Evolutionary conservation across 371 early-diverging fungal genomes (phyloP).

Genomic region (Mucor indicus): DNA sequence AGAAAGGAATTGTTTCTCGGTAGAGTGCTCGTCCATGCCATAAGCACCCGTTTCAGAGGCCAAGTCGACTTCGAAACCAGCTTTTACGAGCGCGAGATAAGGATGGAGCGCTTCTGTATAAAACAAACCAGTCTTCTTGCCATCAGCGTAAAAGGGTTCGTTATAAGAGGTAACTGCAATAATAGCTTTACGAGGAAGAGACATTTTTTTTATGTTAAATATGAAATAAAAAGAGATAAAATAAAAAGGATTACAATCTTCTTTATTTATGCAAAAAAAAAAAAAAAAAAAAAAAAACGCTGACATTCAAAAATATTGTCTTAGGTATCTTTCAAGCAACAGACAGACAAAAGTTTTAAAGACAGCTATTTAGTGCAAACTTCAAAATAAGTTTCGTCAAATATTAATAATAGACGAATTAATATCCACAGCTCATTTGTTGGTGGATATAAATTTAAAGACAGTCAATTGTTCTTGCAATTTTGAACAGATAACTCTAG

Average conservation of each 20-base stretch:
- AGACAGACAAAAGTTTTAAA: too few relatives aligned
- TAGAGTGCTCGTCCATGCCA: conserved; percentile 53
- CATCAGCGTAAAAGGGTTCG: conserved; percentile 49
- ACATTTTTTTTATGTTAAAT: conserved; percentile 5
- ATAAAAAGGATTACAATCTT: too few relatives aligned
- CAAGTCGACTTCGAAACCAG: conserved; percentile 51
- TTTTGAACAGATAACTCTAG: too few relatives aligned
- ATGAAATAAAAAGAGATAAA: neutral
- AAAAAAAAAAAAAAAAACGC: neutral
- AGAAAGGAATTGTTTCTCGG: conserved; percentile 29
- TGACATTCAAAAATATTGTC: too few relatives aligned
- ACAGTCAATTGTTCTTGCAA: too few relatives aligned
- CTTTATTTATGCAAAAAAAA: neutral
- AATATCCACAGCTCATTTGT: too few relatives aligned
- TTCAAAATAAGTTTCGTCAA: too few relatives aligned
- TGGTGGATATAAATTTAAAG: too few relatives aligned
- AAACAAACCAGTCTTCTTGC: conserved; percentile 48
- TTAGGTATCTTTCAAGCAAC: too few relatives aligned
- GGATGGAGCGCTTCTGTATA: conserved; percentile 57
- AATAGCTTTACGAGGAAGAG: conserved; percentile 49
- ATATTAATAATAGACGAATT: too few relatives aligned
- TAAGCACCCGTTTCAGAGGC: conserved; percentile 53
- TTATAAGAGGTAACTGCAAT: conserved; percentile 47
- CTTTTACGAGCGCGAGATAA: conserved; percentile 33
- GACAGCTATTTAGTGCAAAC: too few relatives aligned